Conservation (phyloP, 2,329 filamentous ascomycete species). For the Huntiella omanensis region DNA sequence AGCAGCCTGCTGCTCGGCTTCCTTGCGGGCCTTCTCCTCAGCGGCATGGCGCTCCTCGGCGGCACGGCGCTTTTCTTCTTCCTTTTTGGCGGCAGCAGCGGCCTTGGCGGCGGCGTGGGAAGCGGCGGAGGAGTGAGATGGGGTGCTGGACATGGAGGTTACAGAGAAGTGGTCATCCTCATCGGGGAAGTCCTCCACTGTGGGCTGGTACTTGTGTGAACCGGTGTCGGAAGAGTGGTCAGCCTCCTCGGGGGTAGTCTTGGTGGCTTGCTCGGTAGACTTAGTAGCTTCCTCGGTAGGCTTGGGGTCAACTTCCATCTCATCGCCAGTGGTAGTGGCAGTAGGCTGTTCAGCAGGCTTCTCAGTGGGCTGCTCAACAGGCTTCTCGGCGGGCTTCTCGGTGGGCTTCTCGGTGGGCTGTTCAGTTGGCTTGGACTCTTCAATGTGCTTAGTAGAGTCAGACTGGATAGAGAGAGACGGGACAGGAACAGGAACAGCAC, state of each 20-base stretch:
- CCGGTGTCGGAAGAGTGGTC: constrained; percentile 50
- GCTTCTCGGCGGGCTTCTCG: neutral
- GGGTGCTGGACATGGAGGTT: constrained; percentile 12
- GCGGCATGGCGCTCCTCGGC: constrained; percentile 7
- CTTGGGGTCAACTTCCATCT: constrained; percentile 27
- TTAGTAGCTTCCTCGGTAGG: neutral
- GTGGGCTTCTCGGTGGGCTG: constrained; percentile 19
- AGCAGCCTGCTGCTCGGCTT: constrained; percentile 20
- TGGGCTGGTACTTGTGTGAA: constrained; percentile 24
- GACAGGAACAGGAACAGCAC: constrained; percentile 14
- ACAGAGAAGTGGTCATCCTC: constrained; percentile 15
- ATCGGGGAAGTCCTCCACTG: constrained; percentile 39
- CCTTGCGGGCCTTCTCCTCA: constrained; percentile 20
- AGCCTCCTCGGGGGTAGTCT: constrained; percentile 18
- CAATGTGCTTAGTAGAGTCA: constrained; percentile 13
- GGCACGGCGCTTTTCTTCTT: constrained; percentile 2
- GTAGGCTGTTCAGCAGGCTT: constrained; percentile 14
- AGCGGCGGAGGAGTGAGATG: constrained; percentile 13
- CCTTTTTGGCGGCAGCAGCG: constrained; percentile 10
- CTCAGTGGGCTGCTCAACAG: constrained; percentile 20
- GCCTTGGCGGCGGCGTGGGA: constrained; percentile 13
- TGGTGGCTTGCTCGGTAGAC: constrained; percentile 3
- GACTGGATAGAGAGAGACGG: constrained; percentile 22
- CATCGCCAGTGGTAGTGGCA: constrained; percentile 26
- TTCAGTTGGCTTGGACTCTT: constrained; percentile 19